These are phyloP conservation scores for Ajuga chamaepitys DNA, from an alignment of 257 asterid genomes.

Conservation along the genomic window DNA sequence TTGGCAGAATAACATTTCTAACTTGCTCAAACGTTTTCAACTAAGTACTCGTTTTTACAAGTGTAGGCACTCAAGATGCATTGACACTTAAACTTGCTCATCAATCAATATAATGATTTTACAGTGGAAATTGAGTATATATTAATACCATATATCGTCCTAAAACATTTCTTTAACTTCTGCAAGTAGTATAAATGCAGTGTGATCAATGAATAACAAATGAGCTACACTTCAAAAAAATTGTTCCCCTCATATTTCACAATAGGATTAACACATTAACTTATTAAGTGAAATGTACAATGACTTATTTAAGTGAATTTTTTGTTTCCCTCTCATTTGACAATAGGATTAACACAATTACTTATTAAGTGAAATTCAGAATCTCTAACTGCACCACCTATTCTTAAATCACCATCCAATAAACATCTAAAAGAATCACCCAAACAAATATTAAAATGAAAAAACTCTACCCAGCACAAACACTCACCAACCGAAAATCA, in stretches of 20 bases:
- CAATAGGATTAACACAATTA: slow-evolving; percentile 3
- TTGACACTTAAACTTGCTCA: neutral
- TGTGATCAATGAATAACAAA: neutral
- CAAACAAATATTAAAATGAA: neutral
- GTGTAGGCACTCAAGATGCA: neutral
- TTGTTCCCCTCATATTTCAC: neutral
- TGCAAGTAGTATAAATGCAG: neutral
- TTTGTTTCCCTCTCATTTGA: neutral
- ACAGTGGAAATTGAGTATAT: neutral
- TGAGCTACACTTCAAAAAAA: neutral
- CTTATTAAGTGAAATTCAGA: neutral
- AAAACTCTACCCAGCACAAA: slow-evolving; percentile 13
- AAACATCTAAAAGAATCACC: neutral
- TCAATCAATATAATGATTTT: neutral
- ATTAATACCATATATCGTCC: neutral
- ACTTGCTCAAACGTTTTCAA: neutral
- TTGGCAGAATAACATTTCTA: neutral
- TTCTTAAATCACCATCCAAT: neutral
- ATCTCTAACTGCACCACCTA: neutral
- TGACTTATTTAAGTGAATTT: too few species aligned
- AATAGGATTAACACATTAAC: slow-evolving; percentile 2
- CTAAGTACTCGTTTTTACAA: neutral
- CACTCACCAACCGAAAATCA: slow-evolving; percentile 11
- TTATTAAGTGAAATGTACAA: neutral
- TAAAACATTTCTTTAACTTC: slow-evolving; percentile 4